Evolutionary conservation across 495 filamentous ascomycete species (phyloP).

Genomic region (Hapsidospora chrysogenum): DNA sequence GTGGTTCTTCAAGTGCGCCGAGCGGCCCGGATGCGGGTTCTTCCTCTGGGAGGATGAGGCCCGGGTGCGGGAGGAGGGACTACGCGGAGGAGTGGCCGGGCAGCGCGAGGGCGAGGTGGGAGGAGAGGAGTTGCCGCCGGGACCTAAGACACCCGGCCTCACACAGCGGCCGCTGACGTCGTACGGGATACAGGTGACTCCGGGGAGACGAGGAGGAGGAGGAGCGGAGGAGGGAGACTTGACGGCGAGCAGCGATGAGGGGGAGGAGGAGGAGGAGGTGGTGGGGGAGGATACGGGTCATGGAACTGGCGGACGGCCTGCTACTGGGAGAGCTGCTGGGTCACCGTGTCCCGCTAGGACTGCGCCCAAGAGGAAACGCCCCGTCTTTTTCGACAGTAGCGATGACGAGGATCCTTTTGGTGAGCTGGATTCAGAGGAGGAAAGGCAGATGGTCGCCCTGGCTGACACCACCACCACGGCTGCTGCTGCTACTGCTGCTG

Average conservation of each 20-base stretch:
- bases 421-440: slow-evolving; percentile 1
- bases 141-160: not conserved
- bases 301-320: too few relatives aligned
- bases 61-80: not conserved
- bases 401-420: not conserved
- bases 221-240: too few relatives aligned
- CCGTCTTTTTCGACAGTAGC: too few relatives aligned
- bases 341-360: not conserved
- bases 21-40: not conserved
- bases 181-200: not conserved
- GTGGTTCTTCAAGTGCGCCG: not conserved
- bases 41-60: slow-evolving; percentile 1
- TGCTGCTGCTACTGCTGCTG: too few relatives aligned
- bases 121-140: too few relatives aligned
- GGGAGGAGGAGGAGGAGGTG: too few relatives aligned
- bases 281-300: too few relatives aligned
- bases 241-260: too few relatives aligned
- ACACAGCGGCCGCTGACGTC: slow-evolving; percentile 1
- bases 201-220: not conserved
- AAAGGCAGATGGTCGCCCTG: slow-evolving; percentile 1
- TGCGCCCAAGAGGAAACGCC: not conserved
- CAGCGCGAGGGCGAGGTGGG: not conserved
- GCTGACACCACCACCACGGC: too few relatives aligned
- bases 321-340: too few relatives aligned
- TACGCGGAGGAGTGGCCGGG: not conserved